Evolutionary conservation across 306 rosid species (phyloP).

Genomic region (Arachis stenosperma): DNA sequence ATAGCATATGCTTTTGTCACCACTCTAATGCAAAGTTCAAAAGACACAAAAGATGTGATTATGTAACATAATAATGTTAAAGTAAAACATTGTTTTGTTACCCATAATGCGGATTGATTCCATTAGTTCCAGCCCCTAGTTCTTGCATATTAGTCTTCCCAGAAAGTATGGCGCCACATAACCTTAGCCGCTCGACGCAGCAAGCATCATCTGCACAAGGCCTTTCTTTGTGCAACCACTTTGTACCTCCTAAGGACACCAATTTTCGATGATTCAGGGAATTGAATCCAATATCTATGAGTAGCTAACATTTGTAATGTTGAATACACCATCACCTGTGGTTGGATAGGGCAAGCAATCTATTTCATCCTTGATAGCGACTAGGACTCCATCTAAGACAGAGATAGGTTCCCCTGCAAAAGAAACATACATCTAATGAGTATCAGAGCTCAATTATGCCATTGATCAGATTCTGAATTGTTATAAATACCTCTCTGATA

Average conservation of each 20-base stretch:
- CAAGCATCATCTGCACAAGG: slow-evolving; percentile 73
- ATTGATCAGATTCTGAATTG: slow-evolving; percentile 7
- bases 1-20: slow-evolving; percentile 24
- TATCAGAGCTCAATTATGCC: not conserved
- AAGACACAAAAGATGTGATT: not conserved
- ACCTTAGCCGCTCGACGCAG: slow-evolving; percentile 71
- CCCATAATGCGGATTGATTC: slow-evolving; percentile 96
- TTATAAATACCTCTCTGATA: slow-evolving; percentile 61
- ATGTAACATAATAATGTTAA: slow-evolving; percentile 19
- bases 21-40: not conserved
- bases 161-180: slow-evolving; percentile 81
- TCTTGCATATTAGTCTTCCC: slow-evolving; percentile 99
- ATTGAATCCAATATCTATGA: not conserved
- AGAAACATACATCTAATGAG: not conserved
- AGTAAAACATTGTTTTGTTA: slow-evolving; percentile 38
- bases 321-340: slow-evolving; percentile 58
- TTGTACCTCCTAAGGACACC: slow-evolving; percentile 74
- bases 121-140: slow-evolving; percentile 93
- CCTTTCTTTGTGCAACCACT: slow-evolving; percentile 84
- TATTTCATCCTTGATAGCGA: slow-evolving; percentile 94
- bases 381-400: slow-evolving; percentile 75
- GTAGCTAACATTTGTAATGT: slow-evolving; percentile 9
- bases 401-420: slow-evolving; percentile 72
- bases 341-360: slow-evolving; percentile 94
- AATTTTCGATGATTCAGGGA: slow-evolving; percentile 12